phyloP scores from a whole-genome alignment of 1,139 yeast genomes.

The Suhomyces wounanorum region DNA sequence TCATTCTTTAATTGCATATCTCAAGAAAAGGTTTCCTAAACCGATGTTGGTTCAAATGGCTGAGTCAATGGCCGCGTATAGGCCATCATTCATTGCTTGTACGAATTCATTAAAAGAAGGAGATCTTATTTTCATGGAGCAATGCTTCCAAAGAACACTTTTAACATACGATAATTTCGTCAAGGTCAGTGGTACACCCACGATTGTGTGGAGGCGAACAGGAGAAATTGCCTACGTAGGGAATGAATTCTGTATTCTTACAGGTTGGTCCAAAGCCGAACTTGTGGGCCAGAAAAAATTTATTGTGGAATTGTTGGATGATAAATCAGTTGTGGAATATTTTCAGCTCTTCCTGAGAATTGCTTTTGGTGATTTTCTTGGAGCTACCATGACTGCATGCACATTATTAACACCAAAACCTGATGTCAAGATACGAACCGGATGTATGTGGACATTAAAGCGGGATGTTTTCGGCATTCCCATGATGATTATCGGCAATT shows the following conservation, averaged over 20 bases:
- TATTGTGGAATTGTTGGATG: slow-evolving; percentile 88
- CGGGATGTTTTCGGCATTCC: slow-evolving; percentile 67
- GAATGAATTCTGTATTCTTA: slow-evolving; percentile 82
- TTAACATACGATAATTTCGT: slow-evolving; percentile 87
- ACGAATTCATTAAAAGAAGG: slow-evolving; percentile 86
- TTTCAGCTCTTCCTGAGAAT: slow-evolving; percentile 81
- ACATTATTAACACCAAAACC: slow-evolving; percentile 63
- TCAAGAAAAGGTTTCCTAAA: slow-evolving; percentile 69
- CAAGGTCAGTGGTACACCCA: slow-evolving; percentile 86
- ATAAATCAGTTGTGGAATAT: slow-evolving; percentile 81
- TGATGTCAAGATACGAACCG: slow-evolving; percentile 58
- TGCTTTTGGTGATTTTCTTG: slow-evolving; percentile 89
- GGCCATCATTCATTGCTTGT: slow-evolving; percentile 92
- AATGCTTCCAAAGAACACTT: slow-evolving; percentile 89
- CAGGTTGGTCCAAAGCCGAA: slow-evolving; percentile 84
- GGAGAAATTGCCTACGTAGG: slow-evolving; percentile 96
- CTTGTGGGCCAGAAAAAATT: slow-evolving; percentile 64
- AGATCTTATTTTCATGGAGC: slow-evolving; percentile 92
- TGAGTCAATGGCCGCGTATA: slow-evolving; percentile 81
- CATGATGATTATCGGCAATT: slow-evolving; percentile 94
- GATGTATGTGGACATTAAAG: slow-evolving; percentile 86
- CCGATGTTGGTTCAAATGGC: slow-evolving; percentile 80
- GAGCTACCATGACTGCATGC: slow-evolving; percentile 88
- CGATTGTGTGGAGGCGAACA: slow-evolving; percentile 92
- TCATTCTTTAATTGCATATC: slow-evolving; percentile 75